Evolutionary conservation across 2,329 filamentous ascomycete species (phyloP).

Genomic region (Claviceps citrina): DNA sequence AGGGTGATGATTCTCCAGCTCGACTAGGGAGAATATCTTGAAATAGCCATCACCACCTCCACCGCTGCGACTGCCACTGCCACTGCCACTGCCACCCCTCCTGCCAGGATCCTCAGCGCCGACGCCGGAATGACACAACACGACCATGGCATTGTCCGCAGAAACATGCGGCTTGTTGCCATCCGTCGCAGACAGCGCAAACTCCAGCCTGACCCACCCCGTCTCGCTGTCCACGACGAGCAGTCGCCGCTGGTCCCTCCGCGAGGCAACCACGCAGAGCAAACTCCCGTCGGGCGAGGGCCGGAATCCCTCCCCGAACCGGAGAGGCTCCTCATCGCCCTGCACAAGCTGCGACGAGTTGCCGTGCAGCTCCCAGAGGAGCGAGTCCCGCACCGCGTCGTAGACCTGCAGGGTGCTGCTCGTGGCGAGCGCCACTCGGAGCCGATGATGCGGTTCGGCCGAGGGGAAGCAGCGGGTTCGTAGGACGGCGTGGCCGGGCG

Average conservation of each 20-base stretch:
- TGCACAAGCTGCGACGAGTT: constrained; percentile 5
- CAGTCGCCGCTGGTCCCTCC: constrained; percentile 1
- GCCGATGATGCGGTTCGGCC: not conserved
- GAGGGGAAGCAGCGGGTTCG: constrained; percentile 3
- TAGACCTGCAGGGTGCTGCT: constrained; percentile 3
- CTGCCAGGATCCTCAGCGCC: not conserved
- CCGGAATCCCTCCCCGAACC: constrained; percentile 2
- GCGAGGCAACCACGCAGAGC: constrained; percentile 2
- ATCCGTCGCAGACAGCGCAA: not conserved
- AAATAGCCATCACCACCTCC: not conserved
- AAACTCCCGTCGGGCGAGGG: constrained; percentile 5
- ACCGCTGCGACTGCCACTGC: not conserved
- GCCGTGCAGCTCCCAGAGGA: constrained; percentile 6
- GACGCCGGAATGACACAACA: not conserved
- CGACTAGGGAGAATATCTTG: not conserved
- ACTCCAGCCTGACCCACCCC: constrained; percentile 4
- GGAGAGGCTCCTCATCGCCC: constrained; percentile 4
- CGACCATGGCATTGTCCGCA: constrained; percentile 3
- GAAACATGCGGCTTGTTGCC: constrained; percentile 4
- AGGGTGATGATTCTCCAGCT: not conserved
- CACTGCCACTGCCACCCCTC: no score
- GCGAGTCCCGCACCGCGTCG: constrained; percentile 1
- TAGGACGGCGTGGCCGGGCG: not conserved
- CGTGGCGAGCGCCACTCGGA: constrained; percentile 2
- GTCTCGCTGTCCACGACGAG: constrained; percentile 3